Base-by-base conservation (phyloP, 306 rosid species). In the Crataegus laevigata region DNA sequence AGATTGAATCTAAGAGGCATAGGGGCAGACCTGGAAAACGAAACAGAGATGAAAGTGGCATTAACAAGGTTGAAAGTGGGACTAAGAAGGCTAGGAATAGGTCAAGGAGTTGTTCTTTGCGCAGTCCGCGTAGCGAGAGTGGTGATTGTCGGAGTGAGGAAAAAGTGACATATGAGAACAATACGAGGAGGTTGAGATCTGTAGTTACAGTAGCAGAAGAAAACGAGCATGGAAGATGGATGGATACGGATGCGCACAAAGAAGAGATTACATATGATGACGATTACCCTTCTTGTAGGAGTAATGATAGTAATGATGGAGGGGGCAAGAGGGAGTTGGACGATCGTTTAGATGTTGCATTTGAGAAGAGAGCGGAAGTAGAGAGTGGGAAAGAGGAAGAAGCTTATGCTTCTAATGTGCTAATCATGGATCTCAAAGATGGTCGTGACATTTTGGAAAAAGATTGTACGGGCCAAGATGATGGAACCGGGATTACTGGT, bases 201-300 rank as follows among this genome's bases (percentile, higher is more conserved):
- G 88, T 92, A 77, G 80, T 94, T 76, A 80, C 81, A 18, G 80
- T 89, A 71, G 22, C 75, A 8, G 81, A 80, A 64, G 89, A 65
- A 78, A 83, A 29, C 25, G 76, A 88, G 26, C 83, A 86, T 58
- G 78, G 71, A 13, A 59, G 67, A 66, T 88, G 80, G 47, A 75
- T 78, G 10, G 75, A 30, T 76, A 75, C 51, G 72, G 85, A 80
- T 77, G 89, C 80, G 43, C 77, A 58, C 38, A 86, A 80, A 81
- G 97, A 92, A 84, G 96, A 84, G 84, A 82, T 86, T 73, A 77
- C 83, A 26, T 82, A 88, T 79, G 87, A 83, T 79, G 77, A 82
- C 60, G 97, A 90, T 83, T 83, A 87, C 86, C 96, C 90, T 70
- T 76, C 84, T 25, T 86, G 86, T 76, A 85, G 90, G 85, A 92